Percentiles rank a stretch among this genome's conserved stretches.
These are phyloP conservation scores for Malus hybrid DNA, from an alignment of 331 rosid species.

Conservation along the genomic window DNA sequence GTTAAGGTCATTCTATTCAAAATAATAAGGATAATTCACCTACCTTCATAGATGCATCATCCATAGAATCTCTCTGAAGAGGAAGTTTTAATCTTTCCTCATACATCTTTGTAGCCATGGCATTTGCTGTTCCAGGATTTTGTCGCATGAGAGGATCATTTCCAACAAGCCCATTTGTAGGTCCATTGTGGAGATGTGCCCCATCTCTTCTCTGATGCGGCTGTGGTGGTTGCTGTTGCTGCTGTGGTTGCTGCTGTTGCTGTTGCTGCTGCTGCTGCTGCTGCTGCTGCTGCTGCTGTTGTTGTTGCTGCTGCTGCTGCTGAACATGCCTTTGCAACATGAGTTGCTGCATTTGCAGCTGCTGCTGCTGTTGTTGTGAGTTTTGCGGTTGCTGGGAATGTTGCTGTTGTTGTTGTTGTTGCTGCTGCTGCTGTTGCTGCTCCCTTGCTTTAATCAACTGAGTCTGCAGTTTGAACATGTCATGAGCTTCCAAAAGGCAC, in stretches of 20 bases:
- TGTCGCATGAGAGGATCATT: slow-evolving; percentile 64
- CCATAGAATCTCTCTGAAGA: slow-evolving; percentile 82
- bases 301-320: slow-evolving; percentile 61
- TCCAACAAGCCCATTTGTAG: slow-evolving; percentile 80
- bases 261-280: slow-evolving; percentile 40
- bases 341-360: slow-evolving; percentile 89
- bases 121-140: slow-evolving; percentile 84
- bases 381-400: slow-evolving; percentile 49
- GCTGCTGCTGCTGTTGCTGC: slow-evolving; percentile 56
- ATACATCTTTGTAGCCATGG: slow-evolving; percentile 86
- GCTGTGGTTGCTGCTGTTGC: slow-evolving; percentile 31
- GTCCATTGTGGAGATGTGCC: slow-evolving; percentile 69
- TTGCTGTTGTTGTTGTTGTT: slow-evolving; percentile 36
- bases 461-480: slow-evolving; percentile 46
- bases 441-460: slow-evolving; percentile 88
- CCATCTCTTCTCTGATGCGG: slow-evolving; percentile 85
- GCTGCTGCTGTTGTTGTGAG: slow-evolving; percentile 52
- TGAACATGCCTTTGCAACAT: slow-evolving; percentile 79
- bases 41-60: slow-evolving; percentile 86
- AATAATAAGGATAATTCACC: slow-evolving; percentile 13
- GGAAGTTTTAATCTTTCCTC: slow-evolving; percentile 90
- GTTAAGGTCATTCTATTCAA: slow-evolving; percentile 3
- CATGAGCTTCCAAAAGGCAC: slow-evolving; percentile 21
- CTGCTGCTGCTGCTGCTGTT: slow-evolving; percentile 43
- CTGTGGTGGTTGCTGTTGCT: slow-evolving; percentile 34